A percentile compares a stretch with the other conserved stretches of the same genome.
Conservation (phyloP, 805 yeast genomes). For the Saccharomycopsis synnaedendra region DNA sequence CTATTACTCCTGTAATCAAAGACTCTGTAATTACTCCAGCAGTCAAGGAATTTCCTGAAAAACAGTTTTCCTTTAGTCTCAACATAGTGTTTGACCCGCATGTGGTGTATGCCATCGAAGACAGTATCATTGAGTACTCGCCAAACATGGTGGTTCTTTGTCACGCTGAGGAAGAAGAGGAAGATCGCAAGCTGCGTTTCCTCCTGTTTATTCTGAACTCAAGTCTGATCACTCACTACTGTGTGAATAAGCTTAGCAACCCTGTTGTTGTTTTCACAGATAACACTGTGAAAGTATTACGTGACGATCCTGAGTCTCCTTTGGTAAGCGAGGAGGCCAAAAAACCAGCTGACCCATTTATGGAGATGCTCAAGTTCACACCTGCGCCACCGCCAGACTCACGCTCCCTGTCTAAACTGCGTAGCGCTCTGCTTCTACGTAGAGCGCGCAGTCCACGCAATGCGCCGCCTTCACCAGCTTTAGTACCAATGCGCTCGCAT, state of each 20-base stretch:
- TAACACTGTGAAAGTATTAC: neutral
- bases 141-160: slow-evolving; percentile 10
- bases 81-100: slow-evolving; percentile 14
- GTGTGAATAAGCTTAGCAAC: slow-evolving; percentile 10
- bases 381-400: too few relatives aligned
- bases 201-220: neutral
- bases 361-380: too few relatives aligned
- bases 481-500: slow-evolving; percentile 3
- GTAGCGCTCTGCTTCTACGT: too few relatives aligned
- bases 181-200: neutral
- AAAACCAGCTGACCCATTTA: too few relatives aligned
- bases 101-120: slow-evolving; percentile 7
- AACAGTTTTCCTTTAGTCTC: slow-evolving; percentile 3
- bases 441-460: too few relatives aligned
- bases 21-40: neutral
- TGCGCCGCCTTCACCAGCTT: neutral
- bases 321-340: too few relatives aligned
- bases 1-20: neutral
- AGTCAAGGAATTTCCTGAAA: neutral
- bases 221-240: slow-evolving; percentile 4
- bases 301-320: too few relatives aligned
- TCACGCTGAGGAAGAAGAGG: slow-evolving; percentile 4
- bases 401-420: too few relatives aligned
- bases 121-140: slow-evolving; percentile 5
- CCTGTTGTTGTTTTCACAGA: slow-evolving; percentile 11